A percentile compares a stretch with the other conserved stretches of the same genome.
Evolutionary conservation across 2,329 filamentous ascomycete species (phyloP).

Genomic region (Elsinoe ampelina): DNA sequence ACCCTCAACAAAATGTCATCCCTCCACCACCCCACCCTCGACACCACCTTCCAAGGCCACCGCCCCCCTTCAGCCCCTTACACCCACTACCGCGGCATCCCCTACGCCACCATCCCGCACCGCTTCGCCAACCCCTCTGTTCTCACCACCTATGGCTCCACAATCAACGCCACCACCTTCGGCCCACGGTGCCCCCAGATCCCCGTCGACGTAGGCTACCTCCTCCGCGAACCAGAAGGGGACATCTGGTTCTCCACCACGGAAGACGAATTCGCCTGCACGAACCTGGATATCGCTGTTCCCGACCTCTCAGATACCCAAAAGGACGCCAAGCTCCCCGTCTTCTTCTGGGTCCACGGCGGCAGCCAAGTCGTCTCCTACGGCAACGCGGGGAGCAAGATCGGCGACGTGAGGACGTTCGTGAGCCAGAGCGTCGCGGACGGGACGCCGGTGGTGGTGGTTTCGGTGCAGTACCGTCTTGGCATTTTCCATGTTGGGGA

Average conservation of each 20-base stretch:
- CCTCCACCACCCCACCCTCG: constrained; percentile 13
- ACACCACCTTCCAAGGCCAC: constrained; percentile 17
- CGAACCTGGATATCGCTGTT: constrained; percentile 35
- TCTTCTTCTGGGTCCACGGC: constrained; percentile 41
- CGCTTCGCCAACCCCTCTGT: constrained; percentile 16
- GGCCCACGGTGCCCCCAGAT: constrained; percentile 35
- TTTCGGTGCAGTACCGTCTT: constrained; percentile 37
- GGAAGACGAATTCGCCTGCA: constrained; percentile 37
- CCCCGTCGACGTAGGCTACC: constrained; percentile 33
- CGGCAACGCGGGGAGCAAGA: constrained; percentile 33
- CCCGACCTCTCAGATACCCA: constrained; percentile 17
- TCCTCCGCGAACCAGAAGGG: constrained; percentile 35
- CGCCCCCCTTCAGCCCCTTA: neutral
- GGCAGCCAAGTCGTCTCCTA: constrained; percentile 40
- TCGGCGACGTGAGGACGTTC: constrained; percentile 24
- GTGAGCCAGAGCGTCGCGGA: constrained; percentile 26
- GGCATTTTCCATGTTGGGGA: constrained; percentile 40
- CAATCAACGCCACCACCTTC: neutral
- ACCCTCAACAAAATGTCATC: constrained; percentile 9
- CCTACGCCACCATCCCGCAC: constrained; percentile 16
- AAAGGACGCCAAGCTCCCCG: constrained; percentile 25
- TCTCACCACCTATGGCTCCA: constrained; percentile 1
- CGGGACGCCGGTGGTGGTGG: constrained; percentile 33
- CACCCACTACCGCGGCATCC: constrained; percentile 18
- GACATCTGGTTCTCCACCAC: constrained; percentile 23